Evolutionary conservation across 257 asterid genomes (phyloP).

Genomic region (Solanum sejunctum): DNA sequence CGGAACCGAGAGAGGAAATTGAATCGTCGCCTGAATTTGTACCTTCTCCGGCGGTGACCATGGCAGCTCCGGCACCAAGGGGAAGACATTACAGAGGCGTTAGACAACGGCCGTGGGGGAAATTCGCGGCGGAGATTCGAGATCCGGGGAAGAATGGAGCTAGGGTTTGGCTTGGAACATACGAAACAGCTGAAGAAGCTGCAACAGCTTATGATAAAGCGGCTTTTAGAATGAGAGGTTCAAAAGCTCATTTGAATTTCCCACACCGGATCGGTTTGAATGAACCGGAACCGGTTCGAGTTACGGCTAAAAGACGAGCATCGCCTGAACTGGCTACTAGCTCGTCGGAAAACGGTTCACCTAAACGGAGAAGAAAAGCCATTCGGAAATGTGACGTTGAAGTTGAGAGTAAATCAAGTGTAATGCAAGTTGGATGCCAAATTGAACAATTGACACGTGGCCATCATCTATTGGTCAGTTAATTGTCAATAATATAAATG

Average conservation of each 20-base stretch:
- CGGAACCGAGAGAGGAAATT: neutral
- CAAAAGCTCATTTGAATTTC: slow-evolving; percentile 1
- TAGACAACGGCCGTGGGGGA: slow-evolving; percentile 1
- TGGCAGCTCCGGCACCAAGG: neutral
- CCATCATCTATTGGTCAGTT: neutral
- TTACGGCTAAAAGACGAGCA: neutral
- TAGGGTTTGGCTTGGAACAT: slow-evolving; percentile 7
- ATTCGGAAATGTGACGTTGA: neutral
- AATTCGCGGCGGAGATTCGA: slow-evolving; percentile 2
- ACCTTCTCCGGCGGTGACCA: neutral
- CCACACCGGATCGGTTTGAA: neutral
- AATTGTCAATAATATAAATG: no score
- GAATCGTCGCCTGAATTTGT: neutral
- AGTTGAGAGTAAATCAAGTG: neutral
- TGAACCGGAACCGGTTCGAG: slow-evolving; percentile 10
- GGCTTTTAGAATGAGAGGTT: slow-evolving; percentile 6
- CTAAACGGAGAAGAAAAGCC: neutral
- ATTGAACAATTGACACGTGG: neutral
- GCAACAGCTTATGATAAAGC: slow-evolving; percentile 7
- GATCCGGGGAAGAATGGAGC: slow-evolving; percentile 7
- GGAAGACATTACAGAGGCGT: slow-evolving; percentile 6
- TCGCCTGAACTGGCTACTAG: neutral
- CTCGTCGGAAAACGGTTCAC: neutral
- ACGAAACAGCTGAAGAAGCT: slow-evolving; percentile 1
- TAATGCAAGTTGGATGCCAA: neutral